These are phyloP conservation scores for Tricholoma flavovirens DNA, from an alignment of 768 basidiomycete species.

Conservation along the genomic window DNA sequence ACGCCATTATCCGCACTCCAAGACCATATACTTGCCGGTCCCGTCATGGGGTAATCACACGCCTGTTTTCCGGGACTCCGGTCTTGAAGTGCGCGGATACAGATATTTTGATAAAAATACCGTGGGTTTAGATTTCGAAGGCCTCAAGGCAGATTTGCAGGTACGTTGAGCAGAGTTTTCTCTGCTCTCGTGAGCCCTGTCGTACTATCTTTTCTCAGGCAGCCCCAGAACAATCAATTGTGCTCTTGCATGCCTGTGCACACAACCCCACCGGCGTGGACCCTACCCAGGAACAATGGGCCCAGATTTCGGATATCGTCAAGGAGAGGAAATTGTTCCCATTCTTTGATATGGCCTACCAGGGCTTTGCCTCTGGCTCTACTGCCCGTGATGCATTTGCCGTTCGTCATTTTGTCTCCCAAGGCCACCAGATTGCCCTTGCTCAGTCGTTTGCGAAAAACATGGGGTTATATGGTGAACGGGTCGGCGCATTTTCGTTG, in stretches of 20 bases:
- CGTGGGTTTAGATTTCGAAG: constrained; percentile 88
- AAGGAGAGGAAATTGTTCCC: constrained; percentile 91
- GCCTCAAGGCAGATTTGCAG: constrained; percentile 81
- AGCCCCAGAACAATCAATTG: constrained; percentile 74
- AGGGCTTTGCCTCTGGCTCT: constrained; percentile 95
- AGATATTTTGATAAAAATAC: constrained; percentile 92
- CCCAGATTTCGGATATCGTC: constrained; percentile 78
- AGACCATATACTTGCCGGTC: constrained; percentile 83
- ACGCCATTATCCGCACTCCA: constrained; percentile 81
- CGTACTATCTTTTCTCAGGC: constrained; percentile 31
- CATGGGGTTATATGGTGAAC: constrained; percentile 98
- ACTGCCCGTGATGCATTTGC: constrained; percentile 91
- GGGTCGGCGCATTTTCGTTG: constrained; percentile 94
- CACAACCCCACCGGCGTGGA: constrained; percentile 99
- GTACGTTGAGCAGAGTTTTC: constrained; percentile 33
- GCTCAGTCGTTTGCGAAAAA: constrained; percentile 98
- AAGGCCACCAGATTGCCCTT: constrained; percentile 87
- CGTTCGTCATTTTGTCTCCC: constrained; percentile 85
- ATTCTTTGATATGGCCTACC: constrained; percentile 99
- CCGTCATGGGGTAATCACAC: constrained; percentile 99
- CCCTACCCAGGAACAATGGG: constrained; percentile 91
- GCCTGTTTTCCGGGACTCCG: constrained; percentile 89
- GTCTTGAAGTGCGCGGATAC: constrained; percentile 88
- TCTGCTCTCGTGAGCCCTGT: neutral
- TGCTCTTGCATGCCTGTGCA: constrained; percentile 94